Percentiles rank a stretch among this genome's conserved stretches.
phyloP scores from a whole-genome alignment of 176 grass and related monocot species.

The Cenchrus fungigraminus region DNA sequence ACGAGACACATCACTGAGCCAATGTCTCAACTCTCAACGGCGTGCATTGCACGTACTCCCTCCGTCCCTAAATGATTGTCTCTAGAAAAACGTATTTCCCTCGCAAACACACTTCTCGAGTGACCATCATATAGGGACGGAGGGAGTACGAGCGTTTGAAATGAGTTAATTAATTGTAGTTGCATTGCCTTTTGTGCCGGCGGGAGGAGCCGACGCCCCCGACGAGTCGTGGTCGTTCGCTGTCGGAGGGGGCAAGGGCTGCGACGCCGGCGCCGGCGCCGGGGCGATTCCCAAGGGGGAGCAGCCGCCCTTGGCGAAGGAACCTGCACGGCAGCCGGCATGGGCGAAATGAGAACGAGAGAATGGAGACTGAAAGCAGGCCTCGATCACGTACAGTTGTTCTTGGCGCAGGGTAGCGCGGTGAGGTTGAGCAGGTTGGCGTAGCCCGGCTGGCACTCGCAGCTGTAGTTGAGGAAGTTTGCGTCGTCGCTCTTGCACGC shows the following conservation, averaged over 20 bases:
- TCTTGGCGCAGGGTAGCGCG: constrained; percentile 23
- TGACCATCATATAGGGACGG: too few relatives aligned
- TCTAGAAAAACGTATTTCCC: too few relatives aligned
- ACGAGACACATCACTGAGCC: too few relatives aligned
- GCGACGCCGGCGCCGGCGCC: neutral
- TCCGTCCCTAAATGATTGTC: too few relatives aligned
- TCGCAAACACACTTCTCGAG: too few relatives aligned
- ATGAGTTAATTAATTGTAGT: too few relatives aligned
- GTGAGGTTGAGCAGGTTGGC: constrained; percentile 25
- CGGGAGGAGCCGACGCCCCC: neutral
- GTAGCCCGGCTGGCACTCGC: constrained; percentile 33
- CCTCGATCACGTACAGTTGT: neutral
- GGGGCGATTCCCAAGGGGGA: neutral
- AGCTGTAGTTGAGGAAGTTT: neutral
- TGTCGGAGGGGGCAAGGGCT: neutral
- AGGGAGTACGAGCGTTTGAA: too few relatives aligned
- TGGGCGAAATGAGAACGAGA: too few relatives aligned
- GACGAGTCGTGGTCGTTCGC: neutral
- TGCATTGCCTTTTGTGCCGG: constrained; percentile 34
- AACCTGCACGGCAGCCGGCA: constrained; percentile 11
- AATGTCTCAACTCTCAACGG: too few relatives aligned
- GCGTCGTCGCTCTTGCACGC: neutral
- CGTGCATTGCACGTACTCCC: too few relatives aligned
- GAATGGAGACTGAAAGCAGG: too few relatives aligned
- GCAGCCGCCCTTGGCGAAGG: neutral